phyloP scores from a whole-genome alignment of 257 asterid genomes.

The Solanum dulcamara region DNA sequence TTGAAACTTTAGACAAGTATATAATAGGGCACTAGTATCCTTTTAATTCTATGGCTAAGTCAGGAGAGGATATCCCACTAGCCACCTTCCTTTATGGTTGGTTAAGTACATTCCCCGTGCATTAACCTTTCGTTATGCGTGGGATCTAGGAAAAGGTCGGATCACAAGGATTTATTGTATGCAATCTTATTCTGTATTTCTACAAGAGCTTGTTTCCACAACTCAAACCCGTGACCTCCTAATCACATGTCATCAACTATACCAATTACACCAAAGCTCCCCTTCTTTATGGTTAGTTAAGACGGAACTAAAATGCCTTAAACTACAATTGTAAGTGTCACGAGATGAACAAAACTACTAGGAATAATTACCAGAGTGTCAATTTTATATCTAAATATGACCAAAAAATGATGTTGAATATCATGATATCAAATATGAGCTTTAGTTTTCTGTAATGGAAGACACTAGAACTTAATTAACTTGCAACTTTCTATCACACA shows the following conservation, averaged over 20 bases:
- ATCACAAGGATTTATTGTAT: neutral
- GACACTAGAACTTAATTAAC: neutral
- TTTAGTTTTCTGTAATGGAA: neutral
- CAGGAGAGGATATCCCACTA: neutral
- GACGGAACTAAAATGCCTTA: neutral
- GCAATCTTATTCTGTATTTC: rapidly evolving
- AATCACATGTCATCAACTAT: neutral
- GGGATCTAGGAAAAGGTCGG: neutral
- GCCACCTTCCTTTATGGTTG: neutral
- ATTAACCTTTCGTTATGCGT: neutral
- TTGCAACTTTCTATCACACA: neutral
- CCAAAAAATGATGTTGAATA: neutral
- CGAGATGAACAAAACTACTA: neutral
- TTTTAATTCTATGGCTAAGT: neutral
- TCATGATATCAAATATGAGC: neutral
- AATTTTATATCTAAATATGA: neutral
- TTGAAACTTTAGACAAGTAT: neutral
- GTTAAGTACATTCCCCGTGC: rapidly evolving
- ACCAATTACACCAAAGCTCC: neutral
- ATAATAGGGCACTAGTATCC: neutral
- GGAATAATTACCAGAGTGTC: neutral
- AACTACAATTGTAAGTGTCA: neutral
- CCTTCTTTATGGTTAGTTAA: neutral
- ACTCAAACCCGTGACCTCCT: neutral
- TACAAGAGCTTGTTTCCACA: neutral